Evolutionary conservation across 169 alveolate species (phyloP).

Genomic region (Plasmodium falciparum): DNA sequence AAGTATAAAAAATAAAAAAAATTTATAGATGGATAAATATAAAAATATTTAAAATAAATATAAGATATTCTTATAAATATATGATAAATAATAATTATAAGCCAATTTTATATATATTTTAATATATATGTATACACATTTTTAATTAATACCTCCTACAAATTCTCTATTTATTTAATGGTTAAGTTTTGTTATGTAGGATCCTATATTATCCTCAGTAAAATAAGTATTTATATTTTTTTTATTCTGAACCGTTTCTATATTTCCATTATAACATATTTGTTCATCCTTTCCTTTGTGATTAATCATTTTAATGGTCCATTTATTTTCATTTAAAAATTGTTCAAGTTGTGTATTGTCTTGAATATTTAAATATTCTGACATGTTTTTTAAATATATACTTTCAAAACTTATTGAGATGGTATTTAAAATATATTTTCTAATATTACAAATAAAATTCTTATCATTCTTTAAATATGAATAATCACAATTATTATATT

Average conservation of each 20-base stretch:
- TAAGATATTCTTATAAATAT: too few relatives aligned
- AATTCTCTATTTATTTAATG: not conserved
- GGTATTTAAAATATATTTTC: slow-evolving; percentile 52
- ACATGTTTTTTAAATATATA: slow-evolving; percentile 48
- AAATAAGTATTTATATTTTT: slow-evolving; percentile 47
- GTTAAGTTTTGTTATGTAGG: slow-evolving; percentile 44
- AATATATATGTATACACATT: too few relatives aligned
- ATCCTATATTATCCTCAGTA: slow-evolving; percentile 48
- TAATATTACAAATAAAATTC: slow-evolving; percentile 28
- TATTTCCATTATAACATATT: slow-evolving; percentile 61
- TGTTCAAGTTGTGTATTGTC: slow-evolving; percentile 30
- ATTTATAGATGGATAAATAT: too few relatives aligned
- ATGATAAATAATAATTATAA: too few relatives aligned
- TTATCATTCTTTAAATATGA: slow-evolving; percentile 43
- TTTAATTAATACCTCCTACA: too few relatives aligned
- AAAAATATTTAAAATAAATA: too few relatives aligned
- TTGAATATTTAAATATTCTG: slow-evolving; percentile 33
- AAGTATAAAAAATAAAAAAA: too few relatives aligned
- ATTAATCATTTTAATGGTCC: slow-evolving; percentile 38
- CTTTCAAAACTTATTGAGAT: slow-evolving; percentile 64
- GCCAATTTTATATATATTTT: too few relatives aligned
- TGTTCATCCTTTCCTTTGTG: slow-evolving; percentile 39
- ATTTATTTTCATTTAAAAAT: slow-evolving; percentile 38
- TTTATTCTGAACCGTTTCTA: slow-evolving; percentile 40
- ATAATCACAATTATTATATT: slow-evolving; percentile 43